phyloP scores from a whole-genome alignment of 306 rosid species.

The Dryas alaskensis region DNA sequence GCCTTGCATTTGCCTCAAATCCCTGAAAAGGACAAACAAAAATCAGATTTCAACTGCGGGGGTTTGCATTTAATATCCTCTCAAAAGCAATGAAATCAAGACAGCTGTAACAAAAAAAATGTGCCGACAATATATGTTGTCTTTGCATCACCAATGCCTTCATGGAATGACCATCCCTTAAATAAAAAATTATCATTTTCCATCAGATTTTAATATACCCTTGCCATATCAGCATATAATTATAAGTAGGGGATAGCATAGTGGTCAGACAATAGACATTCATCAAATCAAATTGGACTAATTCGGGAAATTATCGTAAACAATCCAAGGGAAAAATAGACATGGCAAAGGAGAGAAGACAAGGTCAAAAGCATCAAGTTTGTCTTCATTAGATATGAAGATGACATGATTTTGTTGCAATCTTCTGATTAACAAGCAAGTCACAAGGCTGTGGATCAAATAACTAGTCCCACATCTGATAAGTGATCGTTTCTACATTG shows the following conservation, averaged over 20 bases:
- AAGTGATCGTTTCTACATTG: neutral
- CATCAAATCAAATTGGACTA: neutral
- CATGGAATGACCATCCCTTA: too few relatives aligned
- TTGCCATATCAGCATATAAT: too few relatives aligned
- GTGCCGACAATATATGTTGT: neutral
- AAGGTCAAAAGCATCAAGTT: neutral
- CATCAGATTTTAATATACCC: too few relatives aligned
- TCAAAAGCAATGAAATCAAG: neutral
- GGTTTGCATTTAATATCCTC: too few relatives aligned
- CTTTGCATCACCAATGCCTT: too few relatives aligned
- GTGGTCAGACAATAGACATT: neutral
- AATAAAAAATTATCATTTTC: too few relatives aligned
- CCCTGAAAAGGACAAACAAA: slow-evolving; percentile 33
- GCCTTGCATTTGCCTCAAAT: slow-evolving; percentile 61
- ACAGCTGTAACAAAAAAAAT: neutral
- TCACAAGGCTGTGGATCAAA: neutral
- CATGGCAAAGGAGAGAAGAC: too few relatives aligned
- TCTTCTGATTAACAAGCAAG: neutral
- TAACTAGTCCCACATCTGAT: neutral
- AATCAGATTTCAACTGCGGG: neutral
- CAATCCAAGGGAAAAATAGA: neutral
- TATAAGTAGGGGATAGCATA: neutral
- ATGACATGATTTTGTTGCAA: neutral
- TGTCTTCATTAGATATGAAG: neutral
- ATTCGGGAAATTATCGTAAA: neutral